Conservation (phyloP, 2,329 filamentous ascomycete species). For the Ascochyta pisi region DNA sequence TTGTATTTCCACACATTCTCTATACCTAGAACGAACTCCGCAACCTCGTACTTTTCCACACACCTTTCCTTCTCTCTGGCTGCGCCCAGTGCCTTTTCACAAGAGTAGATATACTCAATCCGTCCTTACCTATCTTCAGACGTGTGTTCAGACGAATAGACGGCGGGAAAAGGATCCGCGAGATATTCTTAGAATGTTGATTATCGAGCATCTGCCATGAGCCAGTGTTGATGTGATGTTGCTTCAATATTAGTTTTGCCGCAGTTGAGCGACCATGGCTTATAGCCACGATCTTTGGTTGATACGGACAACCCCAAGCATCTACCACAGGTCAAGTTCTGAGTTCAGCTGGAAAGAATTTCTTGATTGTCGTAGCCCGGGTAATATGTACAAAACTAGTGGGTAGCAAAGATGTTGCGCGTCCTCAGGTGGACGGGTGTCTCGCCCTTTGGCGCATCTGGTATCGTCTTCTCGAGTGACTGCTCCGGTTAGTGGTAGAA, state of each 20-base stretch:
- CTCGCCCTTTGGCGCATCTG: constrained; percentile 57
- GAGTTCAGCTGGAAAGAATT: constrained; percentile 9
- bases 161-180: too few species aligned
- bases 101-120: background rate
- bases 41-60: constrained; percentile 21
- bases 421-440: constrained; percentile 57
- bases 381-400: constrained; percentile 43
- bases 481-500: constrained; percentile 31
- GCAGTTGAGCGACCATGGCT: background rate
- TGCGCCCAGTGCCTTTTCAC: background rate
- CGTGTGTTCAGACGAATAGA: too few species aligned
- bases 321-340: background rate
- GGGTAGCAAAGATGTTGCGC: constrained; percentile 52
- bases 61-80: constrained; percentile 14
- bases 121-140: background rate
- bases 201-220: background rate
- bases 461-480: constrained; percentile 61
- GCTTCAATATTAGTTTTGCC: background rate
- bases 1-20: too few species aligned
- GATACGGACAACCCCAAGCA: background rate
- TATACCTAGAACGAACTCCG: background rate
- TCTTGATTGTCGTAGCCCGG: constrained; percentile 29
- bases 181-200: too few species aligned
- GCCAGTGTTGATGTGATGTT: background rate
- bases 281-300: background rate